Evolutionary conservation across 2,329 filamentous ascomycete species (phyloP).

Genomic region (Sporothrix luriei): DNA sequence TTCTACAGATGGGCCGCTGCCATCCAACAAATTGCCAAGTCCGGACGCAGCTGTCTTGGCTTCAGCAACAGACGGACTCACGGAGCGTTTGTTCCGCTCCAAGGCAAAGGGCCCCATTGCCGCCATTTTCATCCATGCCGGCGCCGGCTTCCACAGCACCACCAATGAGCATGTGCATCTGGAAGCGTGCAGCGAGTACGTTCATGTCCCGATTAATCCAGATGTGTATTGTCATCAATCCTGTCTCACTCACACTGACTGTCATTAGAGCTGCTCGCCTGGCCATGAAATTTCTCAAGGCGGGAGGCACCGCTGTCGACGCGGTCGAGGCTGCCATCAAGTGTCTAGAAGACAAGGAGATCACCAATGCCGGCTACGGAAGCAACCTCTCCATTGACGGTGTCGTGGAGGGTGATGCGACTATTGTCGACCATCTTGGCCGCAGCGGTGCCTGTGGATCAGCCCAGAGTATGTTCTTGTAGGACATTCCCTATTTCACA

Average conservation of each 20-base stretch:
- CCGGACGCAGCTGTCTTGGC: constrained; percentile 13
- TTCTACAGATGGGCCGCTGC: background rate
- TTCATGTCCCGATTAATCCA: constrained; percentile 33
- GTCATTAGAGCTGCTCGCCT: constrained; percentile 71
- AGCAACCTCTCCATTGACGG: constrained; percentile 93
- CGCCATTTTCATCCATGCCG: constrained; percentile 93
- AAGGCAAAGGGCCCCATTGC: constrained; percentile 37
- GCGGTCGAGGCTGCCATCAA: constrained; percentile 88
- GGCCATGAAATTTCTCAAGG: constrained; percentile 78
- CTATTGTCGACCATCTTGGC: constrained; percentile 86
- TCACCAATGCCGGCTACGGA: constrained; percentile 94
- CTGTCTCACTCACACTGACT: constrained; percentile 18
- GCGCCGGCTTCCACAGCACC: constrained; percentile 88
- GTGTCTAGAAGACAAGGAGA: constrained; percentile 86
- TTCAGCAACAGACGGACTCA: constrained; percentile 35
- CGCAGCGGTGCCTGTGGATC: constrained; percentile 92
- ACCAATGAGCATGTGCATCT: constrained; percentile 85
- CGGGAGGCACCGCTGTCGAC: constrained; percentile 78
- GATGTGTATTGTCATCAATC: background rate
- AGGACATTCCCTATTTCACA: constrained; percentile 34
- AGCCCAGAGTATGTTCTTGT: constrained; percentile 66
- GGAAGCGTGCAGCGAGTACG: constrained; percentile 84
- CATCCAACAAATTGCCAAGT: background rate
- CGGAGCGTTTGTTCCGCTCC: constrained; percentile 39
- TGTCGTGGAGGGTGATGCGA: constrained; percentile 90